phyloP scores from a whole-genome alignment of 2,329 filamentous ascomycete genomes.

The Pseudodiploospora longispora region DNA sequence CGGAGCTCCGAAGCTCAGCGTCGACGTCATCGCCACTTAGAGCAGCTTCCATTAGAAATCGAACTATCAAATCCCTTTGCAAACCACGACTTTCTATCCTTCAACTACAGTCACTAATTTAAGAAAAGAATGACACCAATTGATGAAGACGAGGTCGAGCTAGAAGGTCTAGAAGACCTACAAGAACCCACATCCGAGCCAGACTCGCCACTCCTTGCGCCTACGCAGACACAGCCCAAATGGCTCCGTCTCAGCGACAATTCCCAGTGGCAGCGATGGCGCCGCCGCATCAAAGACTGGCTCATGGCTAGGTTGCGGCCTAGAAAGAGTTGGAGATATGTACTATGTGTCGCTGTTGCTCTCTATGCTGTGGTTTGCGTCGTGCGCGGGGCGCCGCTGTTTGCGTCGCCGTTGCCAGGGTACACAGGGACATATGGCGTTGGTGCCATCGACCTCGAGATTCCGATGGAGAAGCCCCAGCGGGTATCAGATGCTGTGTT shows the following conservation, averaged over 20 bases:
- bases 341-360: slow-evolving; percentile 18
- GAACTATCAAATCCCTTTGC: too few species aligned
- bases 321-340: slow-evolving; percentile 26
- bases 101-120: too few species aligned
- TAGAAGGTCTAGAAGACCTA: neutral
- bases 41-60: too few species aligned
- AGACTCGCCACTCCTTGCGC: slow-evolving; percentile 6
- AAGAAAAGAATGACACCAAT: too few species aligned
- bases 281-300: slow-evolving; percentile 1
- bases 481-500: slow-evolving; percentile 25
- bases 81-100: too few species aligned
- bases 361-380: slow-evolving; percentile 33
- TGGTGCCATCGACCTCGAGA: slow-evolving; percentile 39
- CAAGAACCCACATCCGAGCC: slow-evolving; percentile 1
- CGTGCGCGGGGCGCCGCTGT: slow-evolving; percentile 30
- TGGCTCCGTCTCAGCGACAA: slow-evolving; percentile 5
- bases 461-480: slow-evolving; percentile 27
- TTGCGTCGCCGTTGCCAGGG: slow-evolving; percentile 34
- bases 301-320: slow-evolving; percentile 18
- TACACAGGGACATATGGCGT: slow-evolving; percentile 38
- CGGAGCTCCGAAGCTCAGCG: too few species aligned
- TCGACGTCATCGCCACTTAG: too few species aligned
- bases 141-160: neutral
- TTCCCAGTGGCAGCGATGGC: slow-evolving; percentile 1
- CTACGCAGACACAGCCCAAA: slow-evolving; percentile 5